Base-by-base conservation (phyloP, 306 rosid species). In the Lupinus albus region DNA sequence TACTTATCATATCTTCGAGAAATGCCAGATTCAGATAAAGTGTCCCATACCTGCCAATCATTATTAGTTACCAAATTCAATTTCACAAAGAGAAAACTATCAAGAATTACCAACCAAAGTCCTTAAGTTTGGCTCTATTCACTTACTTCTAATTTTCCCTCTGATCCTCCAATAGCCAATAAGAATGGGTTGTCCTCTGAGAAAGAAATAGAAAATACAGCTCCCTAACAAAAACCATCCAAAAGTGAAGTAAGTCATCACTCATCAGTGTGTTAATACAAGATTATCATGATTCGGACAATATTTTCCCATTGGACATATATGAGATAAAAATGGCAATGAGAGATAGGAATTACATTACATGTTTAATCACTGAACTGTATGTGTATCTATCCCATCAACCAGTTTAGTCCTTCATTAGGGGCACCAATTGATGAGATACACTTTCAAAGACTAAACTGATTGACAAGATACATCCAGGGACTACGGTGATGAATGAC, bases 91-190 rank as follows among this genome's bases (percentile, higher is more conserved):
- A 14, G 30, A 45, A 38, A 61, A 38, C 12, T 50, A 65, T 30
- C 39, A 61, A 61, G 25, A 0, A 77, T 25, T 0, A 68, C 52
- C 28, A 32, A 56, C 28, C 13, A 10, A 56, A 61, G 16, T 64
- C 59, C 59, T n/a, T n/a, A n/a, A 63, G 18, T 15, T n/a, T n/a
- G 52, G 20, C 30, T 10, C 10, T 52, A 25, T 49, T 41, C 64
- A 72, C 95, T 86, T 81, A 88, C 97, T 69, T 89, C 73, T 61
- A 89, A 74, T 60, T 64, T 82, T 16, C 99, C 99, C 70, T 86
- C 76, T 1, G 92, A 88, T 71, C 99, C 99, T 73, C 97, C 98
- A 7, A 93, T 79, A 14, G 95, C 99, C 76, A 90, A 81, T 76
- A 86, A 81, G 80, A 85, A 94, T 5, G 96, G 97, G 61, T 78